Evolutionary conservation across 2,329 filamentous ascomycete species (phyloP).

Genomic region (Aspergillus texensis): DNA sequence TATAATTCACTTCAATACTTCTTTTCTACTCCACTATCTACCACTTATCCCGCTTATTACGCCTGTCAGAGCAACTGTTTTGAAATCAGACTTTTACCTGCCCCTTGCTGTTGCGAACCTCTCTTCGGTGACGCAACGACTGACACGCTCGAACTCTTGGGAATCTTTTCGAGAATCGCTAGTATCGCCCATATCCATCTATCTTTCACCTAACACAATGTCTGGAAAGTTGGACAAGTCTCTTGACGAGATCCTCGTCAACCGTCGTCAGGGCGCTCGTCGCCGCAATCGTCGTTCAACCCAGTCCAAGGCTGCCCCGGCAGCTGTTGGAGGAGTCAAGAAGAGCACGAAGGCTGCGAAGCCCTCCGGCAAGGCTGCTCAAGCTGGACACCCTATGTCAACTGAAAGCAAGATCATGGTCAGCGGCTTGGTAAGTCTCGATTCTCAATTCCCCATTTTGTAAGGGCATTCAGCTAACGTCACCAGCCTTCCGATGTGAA

Average conservation of each 20-base stretch:
- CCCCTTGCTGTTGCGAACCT: slow-evolving; percentile 13
- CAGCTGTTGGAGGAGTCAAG: slow-evolving; percentile 77
- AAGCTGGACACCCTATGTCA: slow-evolving; percentile 64
- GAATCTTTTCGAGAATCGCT: slow-evolving; percentile 9
- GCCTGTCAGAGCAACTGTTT: slow-evolving; percentile 3
- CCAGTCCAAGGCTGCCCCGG: slow-evolving; percentile 40
- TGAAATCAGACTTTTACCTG: slow-evolving; percentile 10
- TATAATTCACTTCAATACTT: background rate
- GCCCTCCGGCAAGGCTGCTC: slow-evolving; percentile 54
- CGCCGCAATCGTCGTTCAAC: slow-evolving; percentile 49
- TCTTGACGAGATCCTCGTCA: slow-evolving; percentile 95
- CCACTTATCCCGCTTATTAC: background rate
- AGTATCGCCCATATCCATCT: slow-evolving; percentile 8
- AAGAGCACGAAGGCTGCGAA: slow-evolving; percentile 66
- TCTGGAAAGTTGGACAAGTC: slow-evolving; percentile 95
- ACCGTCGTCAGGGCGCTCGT: slow-evolving; percentile 61
- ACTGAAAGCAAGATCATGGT: slow-evolving; percentile 96
- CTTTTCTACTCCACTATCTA: slow-evolving; percentile 1
- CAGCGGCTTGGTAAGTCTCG: slow-evolving; percentile 87
- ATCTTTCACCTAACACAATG: slow-evolving; percentile 58
- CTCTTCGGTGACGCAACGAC: slow-evolving; percentile 11
- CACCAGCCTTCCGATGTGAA: slow-evolving; percentile 88
- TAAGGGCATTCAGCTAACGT: slow-evolving; percentile 39
- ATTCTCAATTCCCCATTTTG: background rate
- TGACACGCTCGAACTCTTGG: slow-evolving; percentile 15